Evolutionary conservation across 306 rosid species (phyloP), one percentile per base, ranked within the genome.

Genomic region (Quercus agrifolia): DNA sequence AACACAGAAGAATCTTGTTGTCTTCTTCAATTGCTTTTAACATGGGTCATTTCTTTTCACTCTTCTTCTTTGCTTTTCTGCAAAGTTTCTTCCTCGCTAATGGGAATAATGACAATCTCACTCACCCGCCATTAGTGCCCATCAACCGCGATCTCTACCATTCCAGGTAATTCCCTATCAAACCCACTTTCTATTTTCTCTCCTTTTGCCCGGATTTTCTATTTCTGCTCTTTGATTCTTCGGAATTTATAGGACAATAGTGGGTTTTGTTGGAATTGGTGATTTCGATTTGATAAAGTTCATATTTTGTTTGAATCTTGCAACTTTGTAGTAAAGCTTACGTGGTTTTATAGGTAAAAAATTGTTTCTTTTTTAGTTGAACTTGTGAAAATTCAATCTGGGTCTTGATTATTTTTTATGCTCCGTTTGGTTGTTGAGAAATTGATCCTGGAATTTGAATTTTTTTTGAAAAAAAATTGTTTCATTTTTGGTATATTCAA

Each of bases 71-170:
- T 78, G 73, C 80, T 67, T 90, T 61, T 79, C 83, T 84, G 20
- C 89, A 23, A 83, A 59, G 78, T 87, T 77, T 84, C 63, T 55
- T 77, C 56, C 59, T 75, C 76, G 93, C 83, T 46, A 17, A 87
- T 83, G 94, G 84, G 78, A 61, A 83, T 14, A 10, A 77, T 52
- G 31, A 79, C 73, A 86, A 83, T 87, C 82, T 71, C 79, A 57
- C 78, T 52, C 68, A 46, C 15, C 35, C 72, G 69, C 66, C 85
- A 74, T 18, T 78, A 46, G 84, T 88, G 35, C 88, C 86, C 56
- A 89, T 96, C 82, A 84, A 96, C 73, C 90, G 83, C 84, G 94
- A 96, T 90, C 96, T 96, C 80, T 96, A 93, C 78, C 98, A 89
- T 85, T 96, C 97, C 82, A 89, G 98, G 99, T 88, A 38, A 77